Evolutionary conservation across 768 basidiomycete species (phyloP), one percentile per base, ranked within the genome.

Genomic region (Paxillus rubicundulus): DNA sequence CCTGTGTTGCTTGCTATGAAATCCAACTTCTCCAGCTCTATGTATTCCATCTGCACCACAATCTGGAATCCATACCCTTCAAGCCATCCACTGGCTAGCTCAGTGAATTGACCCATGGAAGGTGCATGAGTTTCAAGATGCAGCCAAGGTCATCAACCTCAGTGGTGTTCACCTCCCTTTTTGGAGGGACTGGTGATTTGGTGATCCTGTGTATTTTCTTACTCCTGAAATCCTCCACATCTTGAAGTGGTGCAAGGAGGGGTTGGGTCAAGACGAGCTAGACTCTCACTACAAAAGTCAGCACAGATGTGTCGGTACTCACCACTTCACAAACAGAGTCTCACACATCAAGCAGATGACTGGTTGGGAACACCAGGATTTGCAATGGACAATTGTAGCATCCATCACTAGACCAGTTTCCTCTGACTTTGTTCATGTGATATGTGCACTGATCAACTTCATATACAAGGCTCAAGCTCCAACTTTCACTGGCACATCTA

Each of bases 311-410:
- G 16, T 58, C 7, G 71, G 72, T 12, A 70, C 61, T 45, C 54
- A 66, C n/a, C 74, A 76, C 24, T 78, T 77, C 47, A 52, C 59
- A 9, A 62, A 70, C 18, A 73, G 77, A 0, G 69, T 77, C 7
- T 73, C 68, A 6, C 58, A 62, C 8, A 37, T 77, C 27, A 75
- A 76, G 27, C 75, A 77, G 50, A 70, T 30, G 28, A 30, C 28
- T 30, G 28, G 28, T 30, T 7, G 28, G 28, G 28, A 30, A 30
- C 28, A 30, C 45, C 53, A 65, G 0, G 66, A 78, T 27, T 53
- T 78, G 4, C 67, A 77, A 49, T 49, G 62, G 5, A 69, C 68
- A 20, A 56, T 77, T 4, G 51, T 79, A n/a, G 28, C 50, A 9
- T 9, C 40, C 1, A 50, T 59, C 3, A 24, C 45, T 5, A 42